Evolutionary conservation across 306 rosid genomes (phyloP).

Genomic region (Purshia tridentata): DNA sequence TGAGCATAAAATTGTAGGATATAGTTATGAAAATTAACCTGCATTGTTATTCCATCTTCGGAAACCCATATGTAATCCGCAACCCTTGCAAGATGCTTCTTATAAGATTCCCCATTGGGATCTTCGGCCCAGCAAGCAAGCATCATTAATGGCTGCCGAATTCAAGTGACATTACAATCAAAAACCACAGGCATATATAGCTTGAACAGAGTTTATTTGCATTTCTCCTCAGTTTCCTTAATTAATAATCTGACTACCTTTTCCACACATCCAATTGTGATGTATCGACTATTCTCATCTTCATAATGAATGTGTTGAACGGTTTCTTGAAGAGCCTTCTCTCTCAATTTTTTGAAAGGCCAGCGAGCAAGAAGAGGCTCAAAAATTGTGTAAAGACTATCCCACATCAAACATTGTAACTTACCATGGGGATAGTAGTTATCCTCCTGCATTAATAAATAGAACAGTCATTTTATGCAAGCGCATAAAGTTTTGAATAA

Average conservation of each 20-base stretch:
- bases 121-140: constrained; percentile 40
- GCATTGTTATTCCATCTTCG: constrained; percentile 39
- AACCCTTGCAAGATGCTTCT: constrained; percentile 37
- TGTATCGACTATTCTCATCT: constrained; percentile 65
- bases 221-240: not conserved
- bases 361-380: constrained; percentile 75
- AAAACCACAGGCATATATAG: no score
- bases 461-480: no score
- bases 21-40: constrained; percentile 3
- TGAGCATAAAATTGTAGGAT: not conserved
- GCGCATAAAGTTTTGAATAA: not conserved
- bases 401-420: constrained; percentile 71
- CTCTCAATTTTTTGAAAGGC: constrained; percentile 63
- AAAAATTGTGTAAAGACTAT: constrained; percentile 44
- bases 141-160: constrained; percentile 20
- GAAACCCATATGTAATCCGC: constrained; percentile 34
- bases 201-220: no score
- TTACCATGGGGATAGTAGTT: constrained; percentile 56
- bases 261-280: constrained; percentile 59
- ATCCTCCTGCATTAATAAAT: constrained; percentile 48
- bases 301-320: constrained; percentile 81
- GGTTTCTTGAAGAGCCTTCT: constrained; percentile 58
- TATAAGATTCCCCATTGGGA: constrained; percentile 37
- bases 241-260: constrained; percentile 35
- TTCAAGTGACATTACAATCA: no score